Evolutionary conservation across 331 rosid species (phyloP).

Genomic region (Quercus tomentella): DNA sequence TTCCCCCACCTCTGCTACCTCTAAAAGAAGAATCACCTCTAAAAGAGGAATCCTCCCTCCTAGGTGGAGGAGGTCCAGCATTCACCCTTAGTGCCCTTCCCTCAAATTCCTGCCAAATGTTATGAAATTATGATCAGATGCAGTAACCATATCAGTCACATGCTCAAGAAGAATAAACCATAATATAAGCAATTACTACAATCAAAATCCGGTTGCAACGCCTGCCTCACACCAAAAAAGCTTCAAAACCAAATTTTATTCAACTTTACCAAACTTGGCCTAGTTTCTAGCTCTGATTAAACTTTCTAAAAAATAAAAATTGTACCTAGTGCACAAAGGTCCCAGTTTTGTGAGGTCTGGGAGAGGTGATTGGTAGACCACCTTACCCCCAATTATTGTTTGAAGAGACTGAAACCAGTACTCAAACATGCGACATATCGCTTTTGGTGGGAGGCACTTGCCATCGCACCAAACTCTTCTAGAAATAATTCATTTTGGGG

Average conservation of each 20-base stretch:
- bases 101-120: slow-evolving; percentile 67
- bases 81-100: slow-evolving; percentile 84
- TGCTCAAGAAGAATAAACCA: background rate
- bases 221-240: background rate
- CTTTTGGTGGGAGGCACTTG: too few species aligned
- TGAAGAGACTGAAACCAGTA: too few species aligned
- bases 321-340: too few species aligned
- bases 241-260: background rate
- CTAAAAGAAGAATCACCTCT: slow-evolving; percentile 39
- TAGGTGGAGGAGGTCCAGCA: slow-evolving; percentile 79
- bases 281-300: background rate
- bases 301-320: background rate
- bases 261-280: background rate
- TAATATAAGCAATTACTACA: background rate
- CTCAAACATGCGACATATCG: too few species aligned
- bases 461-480: too few species aligned
- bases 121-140: too few species aligned
- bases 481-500: background rate
- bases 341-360: too few species aligned
- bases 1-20: slow-evolving; percentile 13
- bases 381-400: too few species aligned
- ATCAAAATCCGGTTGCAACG: background rate
- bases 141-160: background rate
- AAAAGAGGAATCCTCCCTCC: slow-evolving; percentile 37
- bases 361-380: too few species aligned